These are phyloP conservation scores for Jacaranda copaia DNA, from an alignment of 257 asterid genomes.

Conservation along the genomic window DNA sequence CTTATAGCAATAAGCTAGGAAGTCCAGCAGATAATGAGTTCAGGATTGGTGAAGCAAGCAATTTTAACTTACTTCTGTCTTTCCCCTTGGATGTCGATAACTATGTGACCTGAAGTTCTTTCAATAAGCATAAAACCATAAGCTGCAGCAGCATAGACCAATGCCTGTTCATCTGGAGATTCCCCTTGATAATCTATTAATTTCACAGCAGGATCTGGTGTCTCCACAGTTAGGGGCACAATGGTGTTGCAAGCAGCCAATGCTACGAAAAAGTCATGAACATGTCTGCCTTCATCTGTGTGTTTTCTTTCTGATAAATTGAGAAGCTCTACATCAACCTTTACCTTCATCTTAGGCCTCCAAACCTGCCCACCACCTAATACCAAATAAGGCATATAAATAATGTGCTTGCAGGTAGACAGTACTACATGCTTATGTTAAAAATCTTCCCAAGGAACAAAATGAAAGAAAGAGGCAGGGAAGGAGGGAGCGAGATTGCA, in stretches of 20 bases:
- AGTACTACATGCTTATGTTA: background rate
- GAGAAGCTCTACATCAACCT: constrained; percentile 65
- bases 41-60: constrained; percentile 22
- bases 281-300: constrained; percentile 54
- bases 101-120: constrained; percentile 80
- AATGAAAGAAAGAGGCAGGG: background rate
- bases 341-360: constrained; percentile 71
- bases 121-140: constrained; percentile 81
- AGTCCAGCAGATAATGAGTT: constrained; percentile 16
- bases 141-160: constrained; percentile 83
- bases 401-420: background rate
- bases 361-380: constrained; percentile 56
- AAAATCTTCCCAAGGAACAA: background rate
- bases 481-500: background rate
- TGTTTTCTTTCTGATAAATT: constrained; percentile 44
- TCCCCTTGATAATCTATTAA: constrained; percentile 82
- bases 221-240: constrained; percentile 67
- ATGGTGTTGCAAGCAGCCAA: constrained; percentile 89
- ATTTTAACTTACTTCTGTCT: constrained; percentile 57
- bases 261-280: constrained; percentile 70
- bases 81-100: constrained; percentile 74
- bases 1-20: background rate
- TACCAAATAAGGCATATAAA: constrained; percentile 35
- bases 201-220: constrained; percentile 67
- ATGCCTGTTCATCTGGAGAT: constrained; percentile 91